phyloP scores from a whole-genome alignment of 1,284 basidiomycete genomes.

The Ceratobasidium sp. region DNA sequence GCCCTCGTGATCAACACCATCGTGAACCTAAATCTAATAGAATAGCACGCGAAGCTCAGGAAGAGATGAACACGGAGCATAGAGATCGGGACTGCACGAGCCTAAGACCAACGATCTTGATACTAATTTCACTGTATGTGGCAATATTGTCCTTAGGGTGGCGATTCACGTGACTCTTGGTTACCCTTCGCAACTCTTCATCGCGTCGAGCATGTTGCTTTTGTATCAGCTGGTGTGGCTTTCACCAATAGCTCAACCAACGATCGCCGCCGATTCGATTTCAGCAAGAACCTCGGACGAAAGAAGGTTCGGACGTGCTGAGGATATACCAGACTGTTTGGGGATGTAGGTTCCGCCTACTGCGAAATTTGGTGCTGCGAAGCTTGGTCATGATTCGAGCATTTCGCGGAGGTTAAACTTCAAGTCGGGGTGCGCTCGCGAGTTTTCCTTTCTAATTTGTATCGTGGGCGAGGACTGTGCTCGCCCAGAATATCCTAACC shows the following conservation, averaged over 20 bases:
- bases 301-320: neutral
- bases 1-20: neutral
- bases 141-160: neutral
- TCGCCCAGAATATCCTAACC: neutral
- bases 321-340: neutral
- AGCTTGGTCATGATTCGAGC: neutral
- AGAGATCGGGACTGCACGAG: conserved; percentile 6
- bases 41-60: neutral
- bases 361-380: neutral
- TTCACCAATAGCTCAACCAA: neutral
- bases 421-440: conserved; percentile 13
- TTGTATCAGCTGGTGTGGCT: neutral
- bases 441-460: conserved; percentile 1
- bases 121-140: neutral
- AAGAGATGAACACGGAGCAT: neutral
- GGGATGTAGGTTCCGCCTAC: neutral
- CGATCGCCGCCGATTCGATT: neutral
- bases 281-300: neutral
- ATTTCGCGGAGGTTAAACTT: conserved; percentile 31
- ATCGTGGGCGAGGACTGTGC: neutral
- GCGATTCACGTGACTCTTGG: neutral
- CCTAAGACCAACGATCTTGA: neutral
- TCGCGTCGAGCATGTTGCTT: neutral
- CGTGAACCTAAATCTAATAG: neutral
- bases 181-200: neutral